phyloP scores from a whole-genome alignment of 441 rosid genomes.

The Raphanus hybrid region DNA sequence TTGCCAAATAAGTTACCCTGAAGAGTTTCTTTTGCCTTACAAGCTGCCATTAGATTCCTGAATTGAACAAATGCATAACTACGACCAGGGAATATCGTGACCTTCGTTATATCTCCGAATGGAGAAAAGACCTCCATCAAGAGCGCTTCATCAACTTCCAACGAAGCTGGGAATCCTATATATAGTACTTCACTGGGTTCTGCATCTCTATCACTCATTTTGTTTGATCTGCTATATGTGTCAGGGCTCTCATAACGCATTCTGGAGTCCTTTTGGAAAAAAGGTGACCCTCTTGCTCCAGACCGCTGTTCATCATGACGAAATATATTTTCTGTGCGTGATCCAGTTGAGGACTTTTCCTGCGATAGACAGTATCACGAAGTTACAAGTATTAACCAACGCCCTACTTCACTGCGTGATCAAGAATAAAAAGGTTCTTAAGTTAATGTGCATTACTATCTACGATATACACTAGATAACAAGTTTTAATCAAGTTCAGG shows the following conservation, averaged over 20 bases:
- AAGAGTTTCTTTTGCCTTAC: slow-evolving; percentile 91
- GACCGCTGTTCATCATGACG: slow-evolving; percentile 69
- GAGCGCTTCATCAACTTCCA: slow-evolving; percentile 82
- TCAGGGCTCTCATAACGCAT: slow-evolving; percentile 69
- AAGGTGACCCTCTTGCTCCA: slow-evolving; percentile 72
- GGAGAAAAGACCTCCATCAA: slow-evolving; percentile 84
- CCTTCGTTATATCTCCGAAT: slow-evolving; percentile 87
- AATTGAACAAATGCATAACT: slow-evolving; percentile 97
- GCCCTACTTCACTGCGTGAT: slow-evolving; percentile 28
- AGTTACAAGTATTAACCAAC: slow-evolving; percentile 46
- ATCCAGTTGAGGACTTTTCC: slow-evolving; percentile 74
- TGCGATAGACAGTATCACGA: slow-evolving; percentile 63
- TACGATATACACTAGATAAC: background rate
- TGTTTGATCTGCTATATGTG: slow-evolving; percentile 55
- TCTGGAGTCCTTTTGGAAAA: slow-evolving; percentile 72
- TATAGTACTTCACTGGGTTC: slow-evolving; percentile 95
- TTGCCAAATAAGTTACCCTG: slow-evolving; percentile 94
- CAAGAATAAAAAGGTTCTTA: slow-evolving; percentile 27
- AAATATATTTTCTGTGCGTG: slow-evolving; percentile 63
- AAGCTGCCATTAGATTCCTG: slow-evolving; percentile 66
- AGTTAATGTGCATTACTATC: slow-evolving; percentile 1
- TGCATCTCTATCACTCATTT: slow-evolving; percentile 59
- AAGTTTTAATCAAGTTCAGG: slow-evolving; percentile 5
- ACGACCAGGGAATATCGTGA: slow-evolving; percentile 91
- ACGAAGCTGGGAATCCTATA: slow-evolving; percentile 88